Evolutionary conservation across 768 basidiomycete genomes (phyloP).

Genomic region (Naganishia friedmannii): DNA sequence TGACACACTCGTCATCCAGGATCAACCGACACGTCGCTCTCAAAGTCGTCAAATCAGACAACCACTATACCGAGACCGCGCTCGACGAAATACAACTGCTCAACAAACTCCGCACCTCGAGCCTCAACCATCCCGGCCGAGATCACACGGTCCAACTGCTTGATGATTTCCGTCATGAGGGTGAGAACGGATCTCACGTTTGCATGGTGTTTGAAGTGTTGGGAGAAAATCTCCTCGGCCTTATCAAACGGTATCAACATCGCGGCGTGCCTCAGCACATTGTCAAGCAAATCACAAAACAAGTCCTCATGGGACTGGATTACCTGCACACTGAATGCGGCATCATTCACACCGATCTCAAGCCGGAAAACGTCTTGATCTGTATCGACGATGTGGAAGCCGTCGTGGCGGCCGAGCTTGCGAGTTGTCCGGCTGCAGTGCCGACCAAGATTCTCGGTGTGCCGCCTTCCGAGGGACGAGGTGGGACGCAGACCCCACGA

Average conservation of each 20-base stretch:
- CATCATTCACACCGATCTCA: constrained; percentile 95
- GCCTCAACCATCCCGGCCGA: constrained; percentile 76
- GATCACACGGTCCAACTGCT: constrained; percentile 96
- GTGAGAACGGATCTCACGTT: constrained; percentile 93
- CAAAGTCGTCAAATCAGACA: constrained; percentile 97
- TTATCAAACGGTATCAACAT: constrained; percentile 98
- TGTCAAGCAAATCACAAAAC: constrained; percentile 94
- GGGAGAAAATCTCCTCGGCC: constrained; percentile 87
- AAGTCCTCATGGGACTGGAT: constrained; percentile 88
- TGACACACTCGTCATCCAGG: constrained; percentile 55
- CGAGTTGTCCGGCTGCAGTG: constrained; percentile 58
- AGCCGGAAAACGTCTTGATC: constrained; percentile 96
- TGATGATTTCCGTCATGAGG: constrained; percentile 94
- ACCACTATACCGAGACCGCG: constrained; percentile 94
- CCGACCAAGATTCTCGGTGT: constrained; percentile 86
- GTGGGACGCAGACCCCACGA: constrained; percentile 93
- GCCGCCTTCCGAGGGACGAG: constrained; percentile 79
- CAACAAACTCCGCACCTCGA: constrained; percentile 85
- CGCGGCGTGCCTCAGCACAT: constrained; percentile 91
- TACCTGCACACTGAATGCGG: constrained; percentile 98
- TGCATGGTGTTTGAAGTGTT: constrained; percentile 99
- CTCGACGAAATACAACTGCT: constrained; percentile 98
- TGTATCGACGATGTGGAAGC: constrained; percentile 93
- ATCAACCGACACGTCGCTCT: constrained; percentile 94
- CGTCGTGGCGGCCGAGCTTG: constrained; percentile 80